Percentiles rank a stretch among this genome's conserved stretches.
Conservation (phyloP, 345 rosid species). For the Syzygium oleosum region DNA sequence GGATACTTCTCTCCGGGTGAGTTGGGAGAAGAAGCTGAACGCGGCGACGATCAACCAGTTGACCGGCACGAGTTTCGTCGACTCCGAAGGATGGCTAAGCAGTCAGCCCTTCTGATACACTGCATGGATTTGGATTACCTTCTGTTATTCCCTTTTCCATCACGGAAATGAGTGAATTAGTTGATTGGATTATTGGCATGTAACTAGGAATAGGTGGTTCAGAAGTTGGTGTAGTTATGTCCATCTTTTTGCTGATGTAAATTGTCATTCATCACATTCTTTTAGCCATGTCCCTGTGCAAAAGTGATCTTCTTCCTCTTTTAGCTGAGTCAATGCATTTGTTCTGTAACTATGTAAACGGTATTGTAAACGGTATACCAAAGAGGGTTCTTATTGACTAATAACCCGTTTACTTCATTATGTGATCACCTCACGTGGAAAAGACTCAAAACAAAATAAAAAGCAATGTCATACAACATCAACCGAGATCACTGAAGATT, state of each 20-base stretch:
- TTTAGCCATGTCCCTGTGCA: not conserved
- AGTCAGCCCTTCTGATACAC: not conserved
- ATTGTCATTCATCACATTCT: not conserved
- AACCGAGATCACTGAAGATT: not conserved
- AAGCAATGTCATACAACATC: not conserved
- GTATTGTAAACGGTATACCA: not conserved
- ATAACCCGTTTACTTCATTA: not conserved
- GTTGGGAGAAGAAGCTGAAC: constrained; percentile 32
- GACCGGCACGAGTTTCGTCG: constrained; percentile 25
- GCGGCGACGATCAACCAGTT: not conserved
- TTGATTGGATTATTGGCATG: not conserved
- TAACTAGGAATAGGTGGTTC: not conserved
- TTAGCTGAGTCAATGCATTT: not conserved
- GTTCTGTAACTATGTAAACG: not conserved
- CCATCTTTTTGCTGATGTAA: not conserved
- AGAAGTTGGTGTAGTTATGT: not conserved
- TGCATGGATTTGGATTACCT: not conserved
- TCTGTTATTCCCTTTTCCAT: not conserved
- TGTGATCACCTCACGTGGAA: not conserved
- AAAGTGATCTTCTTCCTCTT: not conserved
- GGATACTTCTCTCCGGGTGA: constrained; percentile 20
- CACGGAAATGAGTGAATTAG: not conserved
- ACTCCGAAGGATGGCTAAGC: constrained; percentile 45
- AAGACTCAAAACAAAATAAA: not conserved
- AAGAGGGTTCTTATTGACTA: not conserved